Conservation (phyloP, 306 rosid genomes). For the Quercus dentata region DNA sequence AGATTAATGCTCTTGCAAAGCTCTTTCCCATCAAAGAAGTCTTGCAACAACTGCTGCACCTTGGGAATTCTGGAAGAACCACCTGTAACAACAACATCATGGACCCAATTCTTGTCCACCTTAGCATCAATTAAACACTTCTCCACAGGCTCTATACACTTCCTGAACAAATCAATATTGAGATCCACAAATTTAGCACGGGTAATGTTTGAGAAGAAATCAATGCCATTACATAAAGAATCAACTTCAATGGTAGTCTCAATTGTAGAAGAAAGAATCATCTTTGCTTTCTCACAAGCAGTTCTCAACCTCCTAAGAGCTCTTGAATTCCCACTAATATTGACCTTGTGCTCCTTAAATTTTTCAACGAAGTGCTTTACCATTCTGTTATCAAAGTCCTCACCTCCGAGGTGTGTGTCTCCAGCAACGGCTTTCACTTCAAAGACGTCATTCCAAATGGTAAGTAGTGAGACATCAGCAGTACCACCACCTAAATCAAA, state of each 20-base stretch:
- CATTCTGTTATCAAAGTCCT: slow-evolving; percentile 25
- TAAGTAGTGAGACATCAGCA: slow-evolving; percentile 3
- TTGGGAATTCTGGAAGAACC: slow-evolving; percentile 25
- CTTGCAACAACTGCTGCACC: slow-evolving; percentile 10
- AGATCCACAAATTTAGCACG: slow-evolving; percentile 15
- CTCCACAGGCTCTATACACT: slow-evolving; percentile 16
- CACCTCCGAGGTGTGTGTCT: background rate
- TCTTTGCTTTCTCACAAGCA: slow-evolving; percentile 17
- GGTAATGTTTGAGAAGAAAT: slow-evolving; percentile 15
- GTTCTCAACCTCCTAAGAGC: background rate
- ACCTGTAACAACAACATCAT: slow-evolving; percentile 21
- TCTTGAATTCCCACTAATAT: slow-evolving; percentile 13
- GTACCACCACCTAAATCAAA: slow-evolving; percentile 18
- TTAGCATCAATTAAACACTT: slow-evolving; percentile 22
- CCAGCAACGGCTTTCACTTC: background rate
- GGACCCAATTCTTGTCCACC: slow-evolving; percentile 13
- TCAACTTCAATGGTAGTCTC: background rate
- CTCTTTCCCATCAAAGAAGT: slow-evolving; percentile 25
- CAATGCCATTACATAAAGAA: slow-evolving; percentile 5
- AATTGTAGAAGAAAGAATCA: background rate
- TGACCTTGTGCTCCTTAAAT: slow-evolving; percentile 3
- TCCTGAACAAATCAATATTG: slow-evolving; percentile 13
- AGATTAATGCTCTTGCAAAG: slow-evolving; percentile 25
- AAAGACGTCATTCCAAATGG: background rate
- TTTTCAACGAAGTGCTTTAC: slow-evolving; percentile 7